These are phyloP conservation scores for Cylindrodendrum hubeiense DNA, from an alignment of 2,329 filamentous ascomycete species.

Conservation along the genomic window DNA sequence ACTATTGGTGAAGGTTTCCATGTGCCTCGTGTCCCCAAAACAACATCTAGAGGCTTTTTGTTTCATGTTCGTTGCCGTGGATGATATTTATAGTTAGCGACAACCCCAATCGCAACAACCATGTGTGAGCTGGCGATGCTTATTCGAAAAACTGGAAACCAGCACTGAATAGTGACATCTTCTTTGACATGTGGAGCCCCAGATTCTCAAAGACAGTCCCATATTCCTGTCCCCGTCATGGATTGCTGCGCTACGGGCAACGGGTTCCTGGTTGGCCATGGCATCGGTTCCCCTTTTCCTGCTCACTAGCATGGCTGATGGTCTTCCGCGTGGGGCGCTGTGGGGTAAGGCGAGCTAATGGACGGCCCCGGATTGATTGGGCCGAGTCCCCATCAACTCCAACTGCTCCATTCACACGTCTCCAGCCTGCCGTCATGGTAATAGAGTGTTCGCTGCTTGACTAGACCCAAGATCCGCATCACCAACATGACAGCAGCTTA, in stretches of 20 bases:
- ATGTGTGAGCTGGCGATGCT: background rate
- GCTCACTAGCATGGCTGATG: background rate
- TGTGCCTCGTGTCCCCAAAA: too few species aligned
- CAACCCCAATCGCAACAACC: background rate
- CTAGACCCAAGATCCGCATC: background rate
- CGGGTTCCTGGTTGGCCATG: background rate
- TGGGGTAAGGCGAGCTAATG: conserved; percentile 5
- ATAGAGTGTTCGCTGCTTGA: background rate
- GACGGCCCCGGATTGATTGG: background rate
- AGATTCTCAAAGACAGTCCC: background rate
- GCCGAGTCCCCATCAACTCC: background rate
- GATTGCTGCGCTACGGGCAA: background rate
- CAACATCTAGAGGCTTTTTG: too few species aligned
- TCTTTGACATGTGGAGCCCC: background rate
- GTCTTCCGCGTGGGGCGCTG: background rate
- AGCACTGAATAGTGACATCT: too few species aligned
- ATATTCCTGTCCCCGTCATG: background rate
- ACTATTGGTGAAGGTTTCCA: background rate
- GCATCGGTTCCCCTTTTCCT: conserved; percentile 23
- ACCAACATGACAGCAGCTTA: background rate
- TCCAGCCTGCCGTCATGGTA: background rate
- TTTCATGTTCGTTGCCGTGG: too few species aligned
- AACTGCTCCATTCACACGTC: background rate
- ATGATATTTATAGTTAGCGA: background rate
- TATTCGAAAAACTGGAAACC: background rate